These are phyloP conservation scores for Ceratocystis smalleyi DNA, from an alignment of 2,329 filamentous ascomycete genomes.

Conservation along the genomic window DNA sequence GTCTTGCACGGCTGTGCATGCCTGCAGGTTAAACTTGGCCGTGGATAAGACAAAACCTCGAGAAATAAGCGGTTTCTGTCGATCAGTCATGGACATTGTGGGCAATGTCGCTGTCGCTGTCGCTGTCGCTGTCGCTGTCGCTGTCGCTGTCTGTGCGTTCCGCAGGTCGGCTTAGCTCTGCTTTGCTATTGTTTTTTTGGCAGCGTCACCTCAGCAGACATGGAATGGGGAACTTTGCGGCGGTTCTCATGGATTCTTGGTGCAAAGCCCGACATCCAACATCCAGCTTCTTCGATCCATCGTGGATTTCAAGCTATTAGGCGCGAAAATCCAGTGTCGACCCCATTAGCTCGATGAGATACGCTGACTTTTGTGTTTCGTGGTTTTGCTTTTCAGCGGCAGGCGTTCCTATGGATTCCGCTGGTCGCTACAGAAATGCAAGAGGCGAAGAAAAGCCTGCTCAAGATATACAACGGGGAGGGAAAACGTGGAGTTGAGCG, in stretches of 20 bases:
- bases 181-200: not conserved
- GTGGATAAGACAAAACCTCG: not conserved
- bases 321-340: no score
- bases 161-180: not conserved
- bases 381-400: not conserved
- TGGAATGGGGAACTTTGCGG: conserved; percentile 1
- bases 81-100: not conserved
- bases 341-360: not conserved
- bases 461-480: not conserved
- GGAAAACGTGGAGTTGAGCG: not conserved
- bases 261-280: not conserved
- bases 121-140: not conserved
- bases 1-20: not conserved
- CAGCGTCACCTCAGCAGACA: not conserved
- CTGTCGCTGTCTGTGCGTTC: conserved; percentile 1
- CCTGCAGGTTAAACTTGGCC: not conserved
- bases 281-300: not conserved
- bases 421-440: not conserved
- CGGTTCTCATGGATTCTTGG: not conserved
- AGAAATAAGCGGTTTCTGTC: not conserved
- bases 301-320: not conserved
- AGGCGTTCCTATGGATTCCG: not conserved
- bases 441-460: not conserved
- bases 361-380: not conserved
- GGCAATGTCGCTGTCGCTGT: not conserved